phyloP scores from a whole-genome alignment of 495 filamentous ascomycete genomes.

The Hypoxylon fragiforme region DNA sequence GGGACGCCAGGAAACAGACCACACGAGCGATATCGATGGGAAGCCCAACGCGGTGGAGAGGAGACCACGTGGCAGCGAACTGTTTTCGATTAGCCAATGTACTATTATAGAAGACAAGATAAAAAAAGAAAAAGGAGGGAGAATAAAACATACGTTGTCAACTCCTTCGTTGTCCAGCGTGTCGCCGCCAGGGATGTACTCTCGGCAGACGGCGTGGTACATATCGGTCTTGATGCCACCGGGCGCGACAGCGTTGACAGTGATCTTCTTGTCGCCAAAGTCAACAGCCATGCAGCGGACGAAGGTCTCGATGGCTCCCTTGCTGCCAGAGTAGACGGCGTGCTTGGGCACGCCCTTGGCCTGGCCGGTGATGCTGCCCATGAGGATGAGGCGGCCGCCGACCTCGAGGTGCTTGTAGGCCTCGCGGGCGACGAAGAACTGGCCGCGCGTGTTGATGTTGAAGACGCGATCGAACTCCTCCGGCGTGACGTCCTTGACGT shows the following conservation, averaged over 20 bases:
- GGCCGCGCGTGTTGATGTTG: constrained; percentile 72
- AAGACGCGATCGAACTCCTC: constrained; percentile 78
- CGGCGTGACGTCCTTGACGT: constrained; percentile 69
- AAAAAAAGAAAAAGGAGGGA: not conserved
- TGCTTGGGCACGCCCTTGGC: constrained; percentile 68
- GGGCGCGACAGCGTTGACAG: constrained; percentile 75
- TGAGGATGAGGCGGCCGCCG: constrained; percentile 69
- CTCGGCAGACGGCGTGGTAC: constrained; percentile 63
- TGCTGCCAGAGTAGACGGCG: constrained; percentile 74
- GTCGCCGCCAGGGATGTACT: constrained; percentile 64
- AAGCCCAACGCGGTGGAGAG: constrained; percentile 62
- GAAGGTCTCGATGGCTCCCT: constrained; percentile 80
- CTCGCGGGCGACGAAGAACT: constrained; percentile 83
- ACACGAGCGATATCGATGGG: constrained; percentile 67
- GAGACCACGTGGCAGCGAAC: constrained; percentile 60
- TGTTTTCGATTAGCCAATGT: constrained; percentile 23
- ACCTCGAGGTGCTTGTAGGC: constrained; percentile 69
- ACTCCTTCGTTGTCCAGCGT: constrained; percentile 47
- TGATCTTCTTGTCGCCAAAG: constrained; percentile 71
- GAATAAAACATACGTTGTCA: constrained; percentile 35
- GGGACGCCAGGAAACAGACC: constrained; percentile 64
- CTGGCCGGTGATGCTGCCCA: constrained; percentile 57
- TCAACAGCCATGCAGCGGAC: constrained; percentile 73
- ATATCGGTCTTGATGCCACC: constrained; percentile 82
- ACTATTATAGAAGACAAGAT: not conserved